Conservation (phyloP, 2,329 filamentous ascomycete genomes). For the Elsinoe ampelina region DNA sequence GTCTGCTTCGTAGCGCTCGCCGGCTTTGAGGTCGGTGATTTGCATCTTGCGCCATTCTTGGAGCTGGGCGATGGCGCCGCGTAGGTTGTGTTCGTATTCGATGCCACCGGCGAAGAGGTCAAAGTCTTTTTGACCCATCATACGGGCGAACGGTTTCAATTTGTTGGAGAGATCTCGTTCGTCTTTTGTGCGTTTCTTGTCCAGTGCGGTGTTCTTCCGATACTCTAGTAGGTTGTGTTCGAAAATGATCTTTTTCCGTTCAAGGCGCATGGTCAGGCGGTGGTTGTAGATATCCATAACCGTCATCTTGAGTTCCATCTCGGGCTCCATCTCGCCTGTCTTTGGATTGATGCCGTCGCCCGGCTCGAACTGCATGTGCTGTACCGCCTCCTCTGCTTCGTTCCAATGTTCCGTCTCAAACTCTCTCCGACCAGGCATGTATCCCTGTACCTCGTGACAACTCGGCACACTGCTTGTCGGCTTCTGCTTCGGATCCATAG, state of each 20-base stretch:
- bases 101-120: constrained; percentile 76
- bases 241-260: constrained; percentile 93
- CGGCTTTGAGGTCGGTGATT: constrained; percentile 74
- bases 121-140: constrained; percentile 93
- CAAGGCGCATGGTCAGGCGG: constrained; percentile 77
- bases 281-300: constrained; percentile 99
- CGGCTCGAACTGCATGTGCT: constrained; percentile 96
- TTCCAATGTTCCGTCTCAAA: constrained; percentile 98
- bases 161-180: constrained; percentile 86
- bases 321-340: constrained; percentile 81
- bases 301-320: constrained; percentile 94
- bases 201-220: constrained; percentile 74
- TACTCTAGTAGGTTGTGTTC: constrained; percentile 93
- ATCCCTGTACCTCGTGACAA: constrained; percentile 96
- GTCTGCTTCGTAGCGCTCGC: constrained; percentile 87
- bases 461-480: constrained; percentile 90
- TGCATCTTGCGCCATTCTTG: constrained; percentile 86
- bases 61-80: constrained; percentile 79
- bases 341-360: constrained; percentile 81
- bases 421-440: constrained; percentile 94
- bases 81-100: constrained; percentile 81
- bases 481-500: constrained; percentile 84
- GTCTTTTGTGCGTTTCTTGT: constrained; percentile 95
- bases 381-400: constrained; percentile 94
- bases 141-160: constrained; percentile 87